Conservation (phyloP, 2,329 filamentous ascomycete species). For the Diplodia intermedia region DNA sequence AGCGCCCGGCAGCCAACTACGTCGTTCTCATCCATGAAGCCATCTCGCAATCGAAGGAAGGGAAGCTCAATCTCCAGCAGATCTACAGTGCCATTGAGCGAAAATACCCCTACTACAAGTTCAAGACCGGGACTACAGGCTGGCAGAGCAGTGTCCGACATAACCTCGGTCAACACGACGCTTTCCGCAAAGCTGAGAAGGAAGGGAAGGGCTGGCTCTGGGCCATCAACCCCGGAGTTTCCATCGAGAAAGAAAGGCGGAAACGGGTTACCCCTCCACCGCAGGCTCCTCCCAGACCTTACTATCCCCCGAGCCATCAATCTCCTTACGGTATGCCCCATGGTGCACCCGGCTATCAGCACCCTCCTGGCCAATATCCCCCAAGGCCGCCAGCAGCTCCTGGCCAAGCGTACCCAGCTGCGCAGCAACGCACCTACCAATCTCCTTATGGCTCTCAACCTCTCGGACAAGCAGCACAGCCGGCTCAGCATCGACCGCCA, state of each 20-base stretch:
- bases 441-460: conserved; percentile 30
- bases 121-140: conserved; percentile 64
- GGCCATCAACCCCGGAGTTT: conserved; percentile 65
- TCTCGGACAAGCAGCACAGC: conserved; percentile 30
- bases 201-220: conserved; percentile 68
- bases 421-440: conserved; percentile 30
- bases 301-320: conserved; percentile 27
- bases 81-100: conserved; percentile 70
- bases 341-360: conserved; percentile 26
- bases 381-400: conserved; percentile 30
- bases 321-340: conserved; percentile 29
- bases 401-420: conserved; percentile 16
- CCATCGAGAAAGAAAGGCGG: conserved; percentile 64
- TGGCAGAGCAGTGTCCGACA: conserved; percentile 73
- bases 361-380: conserved; percentile 26
- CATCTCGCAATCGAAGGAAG: conserved; percentile 61
- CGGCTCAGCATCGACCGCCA: conserved; percentile 13
- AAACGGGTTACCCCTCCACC: conserved; percentile 60
- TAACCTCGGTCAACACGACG: conserved; percentile 65
- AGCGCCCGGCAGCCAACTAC: conserved; percentile 70
- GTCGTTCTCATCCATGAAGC: conserved; percentile 69
- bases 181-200: conserved; percentile 67
- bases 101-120: conserved; percentile 70
- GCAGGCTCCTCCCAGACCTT: conserved; percentile 33
- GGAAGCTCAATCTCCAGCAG: conserved; percentile 68